Evolutionary conservation across 2,329 filamentous ascomycete species (phyloP).

Genomic region (Eurotiales sp.): DNA sequence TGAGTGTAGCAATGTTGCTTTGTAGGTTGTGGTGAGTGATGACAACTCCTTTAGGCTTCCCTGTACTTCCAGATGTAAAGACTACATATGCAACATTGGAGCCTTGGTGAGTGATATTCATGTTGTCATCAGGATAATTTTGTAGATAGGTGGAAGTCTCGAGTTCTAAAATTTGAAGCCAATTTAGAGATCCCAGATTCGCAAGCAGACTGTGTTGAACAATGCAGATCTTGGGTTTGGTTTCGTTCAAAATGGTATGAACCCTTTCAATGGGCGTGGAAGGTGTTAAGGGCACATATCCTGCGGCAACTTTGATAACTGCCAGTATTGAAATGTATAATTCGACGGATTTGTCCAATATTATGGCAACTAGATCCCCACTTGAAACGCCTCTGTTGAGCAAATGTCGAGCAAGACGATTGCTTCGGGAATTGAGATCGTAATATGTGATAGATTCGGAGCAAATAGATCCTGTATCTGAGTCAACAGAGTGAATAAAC

Average conservation of each 20-base stretch:
- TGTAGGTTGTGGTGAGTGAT: slow-evolving; percentile 72
- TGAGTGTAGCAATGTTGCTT: slow-evolving; percentile 68
- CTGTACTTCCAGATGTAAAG: slow-evolving; percentile 81
- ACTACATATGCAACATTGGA: slow-evolving; percentile 68
- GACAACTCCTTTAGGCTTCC: slow-evolving; percentile 72
- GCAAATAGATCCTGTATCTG: slow-evolving; percentile 24
- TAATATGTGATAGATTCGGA: slow-evolving; percentile 57
- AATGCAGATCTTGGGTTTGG: slow-evolving; percentile 50
- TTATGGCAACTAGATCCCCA: slow-evolving; percentile 64
- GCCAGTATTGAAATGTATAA: slow-evolving; percentile 74
- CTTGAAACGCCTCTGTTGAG: slow-evolving; percentile 42
- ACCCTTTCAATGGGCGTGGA: slow-evolving; percentile 63
- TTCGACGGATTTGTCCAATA: slow-evolving; percentile 71
- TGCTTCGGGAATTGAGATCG: slow-evolving; percentile 61
- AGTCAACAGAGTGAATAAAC: slow-evolving; percentile 54
- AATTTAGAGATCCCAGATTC: slow-evolving; percentile 10
- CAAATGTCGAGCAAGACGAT: slow-evolving; percentile 60
- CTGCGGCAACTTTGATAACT: slow-evolving; percentile 69
- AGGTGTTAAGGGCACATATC: slow-evolving; percentile 75
- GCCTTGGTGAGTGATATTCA: slow-evolving; percentile 18
- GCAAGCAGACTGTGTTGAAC: slow-evolving; percentile 17
- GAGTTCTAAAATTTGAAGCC: slow-evolving; percentile 16
- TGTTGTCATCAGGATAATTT: slow-evolving; percentile 16
- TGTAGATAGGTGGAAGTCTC: slow-evolving; percentile 14
- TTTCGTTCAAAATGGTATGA: slow-evolving; percentile 59